Conservation (phyloP, 371 early-diverging fungal genomes). For the Apophysomyces ossiformis region DNA sequence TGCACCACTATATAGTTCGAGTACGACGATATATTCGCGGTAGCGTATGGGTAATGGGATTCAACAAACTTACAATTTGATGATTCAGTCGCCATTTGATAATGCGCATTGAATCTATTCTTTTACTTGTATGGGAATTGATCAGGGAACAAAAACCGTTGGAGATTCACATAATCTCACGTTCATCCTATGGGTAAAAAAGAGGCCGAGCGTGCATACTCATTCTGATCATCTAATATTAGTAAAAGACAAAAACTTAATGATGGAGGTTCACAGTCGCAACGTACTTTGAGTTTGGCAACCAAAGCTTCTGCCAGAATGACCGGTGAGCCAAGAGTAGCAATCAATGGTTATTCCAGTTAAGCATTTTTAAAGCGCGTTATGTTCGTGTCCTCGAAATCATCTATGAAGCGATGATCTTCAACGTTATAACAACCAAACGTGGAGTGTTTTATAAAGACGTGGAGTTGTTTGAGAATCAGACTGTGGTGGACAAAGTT, state of each 20-base stretch:
- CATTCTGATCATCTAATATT: not conserved
- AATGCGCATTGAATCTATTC: not conserved
- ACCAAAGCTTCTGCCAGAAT: not conserved
- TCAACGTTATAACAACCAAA: constrained; percentile 42
- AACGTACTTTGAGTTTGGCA: not conserved
- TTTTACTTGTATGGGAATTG: not conserved
- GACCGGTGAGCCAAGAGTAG: not conserved
- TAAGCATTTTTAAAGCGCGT: constrained; percentile 27
- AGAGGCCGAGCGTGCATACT: not conserved
- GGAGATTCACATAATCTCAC: not conserved
- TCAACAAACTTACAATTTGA: too few relatives aligned
- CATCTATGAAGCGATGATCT: constrained; percentile 46
- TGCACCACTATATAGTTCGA: too few relatives aligned
- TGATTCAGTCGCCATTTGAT: too few relatives aligned
- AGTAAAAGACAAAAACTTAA: not conserved
- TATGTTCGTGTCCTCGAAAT: constrained; percentile 44
- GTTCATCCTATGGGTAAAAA: not conserved
- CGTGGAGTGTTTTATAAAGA: constrained; percentile 54
- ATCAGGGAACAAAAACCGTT: not conserved
- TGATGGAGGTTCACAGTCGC: not conserved
- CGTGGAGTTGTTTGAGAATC: constrained; percentile 38
- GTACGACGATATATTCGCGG: too few relatives aligned
- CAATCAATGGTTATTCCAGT: not conserved
- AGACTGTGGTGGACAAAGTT: constrained; percentile 40
- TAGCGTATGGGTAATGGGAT: too few relatives aligned